Evolutionary conservation across 2,329 filamentous ascomycete genomes (phyloP).

Genomic region (Xylaria sp.): DNA sequence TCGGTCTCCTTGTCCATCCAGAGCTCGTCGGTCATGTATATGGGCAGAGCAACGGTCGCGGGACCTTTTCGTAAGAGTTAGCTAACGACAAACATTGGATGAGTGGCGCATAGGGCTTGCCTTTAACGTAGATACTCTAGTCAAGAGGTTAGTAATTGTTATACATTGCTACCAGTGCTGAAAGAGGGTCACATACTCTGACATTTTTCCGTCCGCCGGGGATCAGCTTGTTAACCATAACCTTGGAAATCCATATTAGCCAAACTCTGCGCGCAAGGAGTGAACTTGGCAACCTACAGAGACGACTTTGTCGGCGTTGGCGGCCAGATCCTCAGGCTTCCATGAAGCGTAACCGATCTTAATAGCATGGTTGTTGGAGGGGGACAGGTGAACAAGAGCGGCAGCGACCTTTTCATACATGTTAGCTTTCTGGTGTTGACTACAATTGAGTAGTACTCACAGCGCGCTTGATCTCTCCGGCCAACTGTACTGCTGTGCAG

Average conservation of each 20-base stretch:
- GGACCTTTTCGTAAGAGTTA: conserved; percentile 47
- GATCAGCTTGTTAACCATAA: conserved; percentile 72
- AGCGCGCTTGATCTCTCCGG: conserved; percentile 74
- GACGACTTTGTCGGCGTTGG: conserved; percentile 62
- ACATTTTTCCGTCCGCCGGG: conserved; percentile 69
- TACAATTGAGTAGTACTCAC: no score
- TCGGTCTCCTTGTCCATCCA: conserved; percentile 75
- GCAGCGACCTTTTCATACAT: conserved; percentile 32
- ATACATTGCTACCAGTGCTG: not conserved
- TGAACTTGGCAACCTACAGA: conserved; percentile 4
- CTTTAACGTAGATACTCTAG: conserved; percentile 72
- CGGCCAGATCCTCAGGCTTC: conserved; percentile 68
- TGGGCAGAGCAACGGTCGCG: conserved; percentile 80
- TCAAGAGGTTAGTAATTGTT: conserved; percentile 4
- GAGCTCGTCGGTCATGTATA: conserved; percentile 89
- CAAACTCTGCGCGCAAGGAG: not conserved
- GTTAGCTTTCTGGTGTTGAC: no score
- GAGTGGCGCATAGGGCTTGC: not conserved
- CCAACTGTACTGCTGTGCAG: conserved; percentile 60
- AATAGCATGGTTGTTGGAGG: conserved; percentile 74
- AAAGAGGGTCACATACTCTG: conserved; percentile 10
- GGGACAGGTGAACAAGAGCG: conserved; percentile 75
- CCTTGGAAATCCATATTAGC: conserved; percentile 50
- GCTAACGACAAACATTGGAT: not conserved
- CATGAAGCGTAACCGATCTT: conserved; percentile 72